phyloP scores from a whole-genome alignment of 345 rosid species.

The Lenwebbia sp. region DNA sequence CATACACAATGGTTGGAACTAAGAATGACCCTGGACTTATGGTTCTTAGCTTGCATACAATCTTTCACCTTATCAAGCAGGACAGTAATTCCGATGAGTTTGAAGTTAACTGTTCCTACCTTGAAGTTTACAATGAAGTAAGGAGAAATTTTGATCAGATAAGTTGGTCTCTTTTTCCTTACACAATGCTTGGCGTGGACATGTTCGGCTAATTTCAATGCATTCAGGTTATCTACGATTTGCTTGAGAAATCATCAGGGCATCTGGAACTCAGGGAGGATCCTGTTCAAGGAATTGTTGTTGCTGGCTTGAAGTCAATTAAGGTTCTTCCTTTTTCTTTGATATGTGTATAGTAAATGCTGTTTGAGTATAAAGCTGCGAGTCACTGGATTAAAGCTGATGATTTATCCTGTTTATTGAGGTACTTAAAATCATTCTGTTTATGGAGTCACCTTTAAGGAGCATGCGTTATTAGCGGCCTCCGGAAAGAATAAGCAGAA shows the following conservation, averaged over 20 bases:
- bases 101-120: slow-evolving; percentile 88
- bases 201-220: background rate
- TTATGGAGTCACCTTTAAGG: background rate
- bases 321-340: slow-evolving; percentile 36
- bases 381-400: background rate
- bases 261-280: slow-evolving; percentile 97
- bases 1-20: slow-evolving; percentile 94
- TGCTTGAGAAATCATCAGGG: slow-evolving; percentile 85
- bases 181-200: background rate
- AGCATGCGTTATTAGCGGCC: background rate
- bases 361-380: background rate
- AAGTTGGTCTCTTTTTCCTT: background rate
- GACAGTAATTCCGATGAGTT: slow-evolving; percentile 61
- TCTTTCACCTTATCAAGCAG: slow-evolving; percentile 64
- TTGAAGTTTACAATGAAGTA: slow-evolving; percentile 97
- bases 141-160: background rate
- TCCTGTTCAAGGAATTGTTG: slow-evolving; percentile 84
- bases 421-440: background rate
- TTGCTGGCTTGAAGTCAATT: slow-evolving; percentile 76
- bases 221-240: slow-evolving; percentile 82
- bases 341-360: background rate
- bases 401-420: background rate
- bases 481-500: background rate
- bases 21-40: slow-evolving; percentile 87
- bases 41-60: slow-evolving; percentile 85